These are phyloP conservation scores for Raphanus sativus DNA, from an alignment of 345 rosid genomes.

Conservation along the genomic window DNA sequence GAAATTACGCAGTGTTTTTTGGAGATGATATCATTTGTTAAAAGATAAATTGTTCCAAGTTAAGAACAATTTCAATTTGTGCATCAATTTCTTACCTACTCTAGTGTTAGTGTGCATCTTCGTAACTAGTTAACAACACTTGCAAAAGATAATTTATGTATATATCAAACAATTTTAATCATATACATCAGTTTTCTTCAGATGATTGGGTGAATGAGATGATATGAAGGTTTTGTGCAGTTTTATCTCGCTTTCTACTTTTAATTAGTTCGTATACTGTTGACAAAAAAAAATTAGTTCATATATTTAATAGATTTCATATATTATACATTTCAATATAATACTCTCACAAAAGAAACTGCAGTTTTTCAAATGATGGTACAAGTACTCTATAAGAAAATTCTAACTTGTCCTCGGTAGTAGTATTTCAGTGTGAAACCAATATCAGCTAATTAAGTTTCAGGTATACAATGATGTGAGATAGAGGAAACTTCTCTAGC, in stretches of 20 bases:
- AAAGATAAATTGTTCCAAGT: neutral
- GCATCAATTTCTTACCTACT: neutral
- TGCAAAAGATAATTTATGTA: neutral
- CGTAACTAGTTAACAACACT: neutral
- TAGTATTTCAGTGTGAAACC: neutral
- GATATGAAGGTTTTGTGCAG: neutral
- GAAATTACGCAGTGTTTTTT: too few species aligned
- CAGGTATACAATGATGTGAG: neutral
- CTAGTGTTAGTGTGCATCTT: neutral
- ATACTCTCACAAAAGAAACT: neutral
- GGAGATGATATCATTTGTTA: too few species aligned
- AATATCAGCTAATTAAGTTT: neutral
- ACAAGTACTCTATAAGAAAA: constrained; percentile 7
- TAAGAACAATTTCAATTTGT: neutral
- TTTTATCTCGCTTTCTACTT: neutral
- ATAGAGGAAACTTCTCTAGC: neutral
- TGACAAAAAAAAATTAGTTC: neutral
- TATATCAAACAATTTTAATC: neutral
- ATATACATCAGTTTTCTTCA: neutral
- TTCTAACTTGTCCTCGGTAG: neutral
- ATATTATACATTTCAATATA: neutral
- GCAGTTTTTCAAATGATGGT: neutral
- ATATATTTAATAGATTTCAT: neutral
- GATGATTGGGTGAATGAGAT: neutral
- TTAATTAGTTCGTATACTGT: neutral